Base-by-base conservation (phyloP, 495 filamentous ascomycete species). In the Geopyxis carbonaria region DNA sequence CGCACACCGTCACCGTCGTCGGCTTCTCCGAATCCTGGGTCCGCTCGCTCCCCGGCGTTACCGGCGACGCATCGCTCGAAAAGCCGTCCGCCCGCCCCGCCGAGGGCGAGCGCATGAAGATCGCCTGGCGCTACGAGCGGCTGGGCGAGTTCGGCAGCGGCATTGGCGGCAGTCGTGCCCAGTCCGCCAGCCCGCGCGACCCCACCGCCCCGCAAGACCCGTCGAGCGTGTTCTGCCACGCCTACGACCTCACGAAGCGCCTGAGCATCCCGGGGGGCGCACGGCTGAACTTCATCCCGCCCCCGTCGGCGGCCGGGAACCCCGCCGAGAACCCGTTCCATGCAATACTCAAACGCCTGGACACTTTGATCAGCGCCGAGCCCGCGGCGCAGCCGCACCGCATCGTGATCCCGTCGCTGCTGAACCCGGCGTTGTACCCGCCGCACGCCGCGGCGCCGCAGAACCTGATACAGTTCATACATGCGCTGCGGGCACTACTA, bases 71-170 rank as follows among this genome's bases (percentile, higher is more conserved):
- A 10, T 65, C n/a, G n/a, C n/a, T n/a, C n/a, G n/a, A n/a, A 21
- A 44, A 44, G 21, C 25, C 25, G 13, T 28, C 25, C 7, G n/a
- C n/a, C n/a, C n/a, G n/a, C n/a, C n/a, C n/a, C n/a, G n/a, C n/a
- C 11, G 47, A 51, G 9, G 66, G 69, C 22, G 82, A 91, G 40
- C 78, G 73, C 57, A 97, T 97, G 89, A 94, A 93, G 63, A 97
- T 97, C 58, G 89, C 89, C 7, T 97, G 89, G 89, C 64, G 89
- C 58, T 97, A 97, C 61, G 86, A 94, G 57, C 70, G 75, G 14
- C 57, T 94, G 45, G 78, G 83, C 16, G 73, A 78, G 39, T 67
- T 72, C 61, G 61, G 72, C 19, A 38, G 64, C 66, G 28, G 64
- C 64, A 31, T 63, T 66, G 46, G 68, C 68, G 68, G 75, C 64